Evolutionary conservation across 2,329 filamentous ascomycete genomes (phyloP).

Genomic region (Fusarium nanum): DNA sequence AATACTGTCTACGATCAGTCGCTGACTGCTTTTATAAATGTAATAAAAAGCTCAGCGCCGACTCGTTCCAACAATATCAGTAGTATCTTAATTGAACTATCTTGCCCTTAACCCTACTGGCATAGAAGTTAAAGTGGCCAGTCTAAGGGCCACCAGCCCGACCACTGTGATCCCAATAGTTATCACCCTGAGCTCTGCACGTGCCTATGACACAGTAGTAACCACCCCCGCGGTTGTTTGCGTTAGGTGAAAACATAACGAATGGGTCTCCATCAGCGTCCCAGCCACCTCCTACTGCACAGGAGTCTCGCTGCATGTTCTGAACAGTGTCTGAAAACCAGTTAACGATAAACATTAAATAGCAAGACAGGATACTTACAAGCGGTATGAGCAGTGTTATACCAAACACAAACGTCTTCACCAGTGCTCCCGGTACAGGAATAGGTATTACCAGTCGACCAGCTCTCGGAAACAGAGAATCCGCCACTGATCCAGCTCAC

Average conservation of each 20-base stretch:
- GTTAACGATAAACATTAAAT: background rate
- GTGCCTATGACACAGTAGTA: conserved; percentile 9
- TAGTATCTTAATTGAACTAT: no score
- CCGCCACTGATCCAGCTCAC: background rate
- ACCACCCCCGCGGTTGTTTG: background rate
- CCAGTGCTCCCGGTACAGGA: background rate
- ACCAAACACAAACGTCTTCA: conserved; percentile 6
- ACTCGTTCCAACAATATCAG: no score
- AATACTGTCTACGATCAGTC: no score
- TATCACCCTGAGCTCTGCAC: conserved; percentile 3
- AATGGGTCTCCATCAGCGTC: background rate
- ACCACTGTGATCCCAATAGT: conserved; percentile 9
- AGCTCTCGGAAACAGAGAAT: background rate
- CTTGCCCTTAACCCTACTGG: no score
- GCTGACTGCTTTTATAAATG: no score
- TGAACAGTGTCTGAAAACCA: background rate
- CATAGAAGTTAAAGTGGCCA: no score
- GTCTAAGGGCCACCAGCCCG: conserved; percentile 1
- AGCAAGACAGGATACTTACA: background rate
- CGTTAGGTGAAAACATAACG: conserved; percentile 1
- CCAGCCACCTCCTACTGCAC: no score
- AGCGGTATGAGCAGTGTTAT: conserved; percentile 1
- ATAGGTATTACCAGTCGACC: conserved; percentile 2
- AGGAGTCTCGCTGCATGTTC: background rate
- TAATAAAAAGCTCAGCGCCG: no score